Evolutionary conservation across 176 grass and related monocot genomes (phyloP).

Genomic region (Avena insularis): DNA sequence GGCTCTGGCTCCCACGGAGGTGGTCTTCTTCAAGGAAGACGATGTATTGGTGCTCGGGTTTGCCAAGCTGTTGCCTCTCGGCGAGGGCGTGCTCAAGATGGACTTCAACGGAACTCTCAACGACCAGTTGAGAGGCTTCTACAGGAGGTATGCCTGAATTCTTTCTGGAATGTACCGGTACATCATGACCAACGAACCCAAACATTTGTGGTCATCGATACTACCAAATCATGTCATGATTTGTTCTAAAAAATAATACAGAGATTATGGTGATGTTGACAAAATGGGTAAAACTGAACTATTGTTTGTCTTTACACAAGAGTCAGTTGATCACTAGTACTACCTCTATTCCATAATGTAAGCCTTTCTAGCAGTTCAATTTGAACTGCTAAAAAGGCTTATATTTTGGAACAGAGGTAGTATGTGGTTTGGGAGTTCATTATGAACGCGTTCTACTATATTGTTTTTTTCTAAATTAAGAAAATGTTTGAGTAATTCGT

Average conservation of each 20-base stretch:
- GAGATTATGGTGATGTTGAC: too few species aligned
- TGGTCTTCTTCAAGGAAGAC: conserved; percentile 50
- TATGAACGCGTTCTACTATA: background rate
- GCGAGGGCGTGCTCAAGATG: conserved; percentile 62
- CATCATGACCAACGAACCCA: background rate
- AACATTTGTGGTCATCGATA: background rate
- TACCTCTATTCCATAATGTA: too few species aligned
- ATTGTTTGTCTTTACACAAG: background rate
- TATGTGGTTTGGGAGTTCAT: background rate
- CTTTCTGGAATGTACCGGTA: background rate
- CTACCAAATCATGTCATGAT: too few species aligned
- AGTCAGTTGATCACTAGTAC: too few species aligned
- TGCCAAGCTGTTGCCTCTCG: conserved; percentile 41
- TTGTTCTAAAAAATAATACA: background rate
- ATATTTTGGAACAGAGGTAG: too few species aligned
- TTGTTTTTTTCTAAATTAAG: background rate
- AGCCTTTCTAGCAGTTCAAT: too few species aligned
- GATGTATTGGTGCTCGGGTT: conserved; percentile 72
- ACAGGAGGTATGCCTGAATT: conserved; percentile 52
- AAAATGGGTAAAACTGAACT: background rate
- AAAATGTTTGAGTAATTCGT: background rate
- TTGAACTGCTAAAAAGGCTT: too few species aligned
- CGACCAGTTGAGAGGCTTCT: conserved; percentile 80
- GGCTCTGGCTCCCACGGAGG: conserved; percentile 43
- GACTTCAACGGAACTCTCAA: conserved; percentile 66